Conservation (phyloP, 345 rosid species). For the Brassica incana region DNA sequence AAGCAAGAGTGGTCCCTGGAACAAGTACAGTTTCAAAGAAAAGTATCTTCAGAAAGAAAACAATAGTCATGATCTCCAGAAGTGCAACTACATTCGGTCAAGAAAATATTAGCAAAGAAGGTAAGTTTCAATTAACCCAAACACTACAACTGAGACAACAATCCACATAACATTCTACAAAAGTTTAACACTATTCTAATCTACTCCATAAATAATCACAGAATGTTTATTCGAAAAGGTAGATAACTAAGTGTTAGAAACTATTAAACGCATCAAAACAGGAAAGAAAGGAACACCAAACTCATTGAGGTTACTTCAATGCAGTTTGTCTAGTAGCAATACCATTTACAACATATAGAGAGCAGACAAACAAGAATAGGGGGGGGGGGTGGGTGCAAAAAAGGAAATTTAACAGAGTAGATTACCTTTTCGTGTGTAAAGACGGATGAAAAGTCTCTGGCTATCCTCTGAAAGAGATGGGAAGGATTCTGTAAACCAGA, state of each 20-base stretch:
- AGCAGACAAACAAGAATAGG: slow-evolving; percentile 7
- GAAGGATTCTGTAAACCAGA: slow-evolving; percentile 65
- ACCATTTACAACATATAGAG: neutral
- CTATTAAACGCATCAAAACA: neutral
- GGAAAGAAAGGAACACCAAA: neutral
- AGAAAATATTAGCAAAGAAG: neutral
- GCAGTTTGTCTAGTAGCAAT: slow-evolving; percentile 3
- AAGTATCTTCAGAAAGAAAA: neutral
- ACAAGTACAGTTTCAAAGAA: neutral
- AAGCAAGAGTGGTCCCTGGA: neutral
- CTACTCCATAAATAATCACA: neutral
- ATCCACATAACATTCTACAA: neutral
- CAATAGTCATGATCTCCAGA: slow-evolving; percentile 5
- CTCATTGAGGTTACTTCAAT: neutral
- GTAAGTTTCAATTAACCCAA: slow-evolving; percentile 1
- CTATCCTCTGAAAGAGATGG: slow-evolving; percentile 60
- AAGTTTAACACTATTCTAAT: slow-evolving; percentile 8
- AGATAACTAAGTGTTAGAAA: neutral
- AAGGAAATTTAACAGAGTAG: neutral
- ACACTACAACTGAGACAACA: slow-evolving; percentile 9
- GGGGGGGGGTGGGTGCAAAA: neutral
- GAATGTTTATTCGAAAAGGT: neutral
- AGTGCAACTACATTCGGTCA: slow-evolving; percentile 5
- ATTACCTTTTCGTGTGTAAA: slow-evolving; percentile 81
- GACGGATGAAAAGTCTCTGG: slow-evolving; percentile 87